Evolutionary conservation across 352 stramenopile genomes (phyloP).

Genomic region (Pythium dissotocum): DNA sequence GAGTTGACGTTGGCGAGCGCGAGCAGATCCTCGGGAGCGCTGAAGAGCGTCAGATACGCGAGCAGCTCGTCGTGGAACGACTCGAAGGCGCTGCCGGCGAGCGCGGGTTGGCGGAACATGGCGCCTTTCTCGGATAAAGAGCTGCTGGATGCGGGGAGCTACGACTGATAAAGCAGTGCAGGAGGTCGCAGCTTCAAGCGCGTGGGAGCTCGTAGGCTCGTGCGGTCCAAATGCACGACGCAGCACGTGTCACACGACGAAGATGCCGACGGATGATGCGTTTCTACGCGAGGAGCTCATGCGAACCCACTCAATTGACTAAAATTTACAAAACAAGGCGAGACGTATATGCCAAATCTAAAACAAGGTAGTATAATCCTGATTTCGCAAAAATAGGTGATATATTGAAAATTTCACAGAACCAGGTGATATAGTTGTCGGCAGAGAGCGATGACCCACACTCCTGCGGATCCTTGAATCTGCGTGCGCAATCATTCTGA

Average conservation of each 20-base stretch:
- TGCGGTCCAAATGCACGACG: too few relatives aligned
- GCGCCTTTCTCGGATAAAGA: too few relatives aligned
- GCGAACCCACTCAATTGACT: slow-evolving; percentile 2
- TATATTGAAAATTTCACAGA: not conserved
- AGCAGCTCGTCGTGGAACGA: slow-evolving; percentile 77
- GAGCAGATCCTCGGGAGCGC: slow-evolving; percentile 60
- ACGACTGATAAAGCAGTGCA: not conserved
- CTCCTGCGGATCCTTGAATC: not conserved
- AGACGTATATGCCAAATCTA: not conserved
- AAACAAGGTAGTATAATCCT: not conserved
- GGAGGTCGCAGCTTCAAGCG: slow-evolving; percentile 6
- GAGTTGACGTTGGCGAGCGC: slow-evolving; percentile 66
- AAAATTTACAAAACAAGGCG: not conserved
- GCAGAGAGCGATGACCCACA: not conserved
- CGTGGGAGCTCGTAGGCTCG: not conserved
- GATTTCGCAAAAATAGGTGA: not conserved
- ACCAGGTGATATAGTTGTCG: not conserved
- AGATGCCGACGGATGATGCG: not conserved
- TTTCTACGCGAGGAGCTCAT: not conserved
- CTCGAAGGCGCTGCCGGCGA: slow-evolving; percentile 56
- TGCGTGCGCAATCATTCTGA: not conserved
- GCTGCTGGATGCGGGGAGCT: not conserved
- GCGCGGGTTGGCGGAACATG: slow-evolving; percentile 61
- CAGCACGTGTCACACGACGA: not conserved
- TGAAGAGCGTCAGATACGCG: slow-evolving; percentile 79